phyloP scores from a whole-genome alignment of 2,329 filamentous ascomycete genomes.

The Phialophora chinensis region DNA sequence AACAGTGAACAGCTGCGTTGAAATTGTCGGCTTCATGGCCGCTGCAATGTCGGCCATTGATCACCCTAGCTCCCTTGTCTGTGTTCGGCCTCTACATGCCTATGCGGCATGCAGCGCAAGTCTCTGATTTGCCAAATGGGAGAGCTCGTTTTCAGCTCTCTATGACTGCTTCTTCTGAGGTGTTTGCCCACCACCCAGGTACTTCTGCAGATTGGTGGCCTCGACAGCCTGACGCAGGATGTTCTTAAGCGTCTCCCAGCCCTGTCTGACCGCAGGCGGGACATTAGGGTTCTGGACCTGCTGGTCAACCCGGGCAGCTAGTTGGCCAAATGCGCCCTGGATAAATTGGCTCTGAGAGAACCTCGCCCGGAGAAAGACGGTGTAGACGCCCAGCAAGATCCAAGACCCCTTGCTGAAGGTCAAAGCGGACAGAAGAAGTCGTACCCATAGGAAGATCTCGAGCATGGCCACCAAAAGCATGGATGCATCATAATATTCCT shows the following conservation, averaged over 20 bases:
- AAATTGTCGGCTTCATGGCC: background rate
- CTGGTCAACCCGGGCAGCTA: conserved; percentile 78
- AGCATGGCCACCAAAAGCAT: conserved; percentile 92
- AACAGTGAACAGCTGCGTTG: background rate
- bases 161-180: conserved; percentile 57
- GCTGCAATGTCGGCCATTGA: background rate
- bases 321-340: conserved; percentile 76
- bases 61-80: background rate
- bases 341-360: conserved; percentile 91
- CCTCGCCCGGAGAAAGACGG: conserved; percentile 87
- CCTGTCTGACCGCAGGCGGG: conserved; percentile 76
- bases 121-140: background rate
- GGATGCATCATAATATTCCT: conserved; percentile 95
- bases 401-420: conserved; percentile 90
- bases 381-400: conserved; percentile 85
- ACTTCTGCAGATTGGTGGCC: conserved; percentile 77
- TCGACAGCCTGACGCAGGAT: conserved; percentile 75
- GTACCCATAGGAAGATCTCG: conserved; percentile 86
- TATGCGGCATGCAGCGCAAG: background rate
- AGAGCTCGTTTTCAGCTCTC: conserved; percentile 31
- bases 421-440: conserved; percentile 78
- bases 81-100: background rate
- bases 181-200: conserved; percentile 58
- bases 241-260: conserved; percentile 81
- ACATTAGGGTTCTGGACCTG: conserved; percentile 84